Base-by-base conservation (phyloP, 352 stramenopile species). In the Phytophthora palmivora region DNA sequence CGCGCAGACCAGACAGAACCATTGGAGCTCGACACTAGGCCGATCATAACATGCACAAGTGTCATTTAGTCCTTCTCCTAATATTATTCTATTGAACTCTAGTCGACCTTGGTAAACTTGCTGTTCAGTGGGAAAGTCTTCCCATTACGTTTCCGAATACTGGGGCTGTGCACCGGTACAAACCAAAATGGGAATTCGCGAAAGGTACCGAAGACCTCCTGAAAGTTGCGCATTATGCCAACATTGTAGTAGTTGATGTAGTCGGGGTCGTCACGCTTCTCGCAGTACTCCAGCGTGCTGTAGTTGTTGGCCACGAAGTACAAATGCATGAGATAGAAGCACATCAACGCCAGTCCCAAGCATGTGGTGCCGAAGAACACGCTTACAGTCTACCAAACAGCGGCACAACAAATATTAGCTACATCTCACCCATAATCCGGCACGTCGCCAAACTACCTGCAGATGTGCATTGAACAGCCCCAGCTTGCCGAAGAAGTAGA, bases 261-360 rank as follows among this genome's bases (percentile, higher is more conserved):
- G 28, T 82, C 76, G n/a, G 78, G 75, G 24, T 92, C 71, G 14
- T 84, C 74, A 21, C 85, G 84, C 62, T 96, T 96, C 62, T 96
- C 87, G 53, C 80, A 94, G 58, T 91, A 94, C 74, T 96, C 87
- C 39, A 96, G 70, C n/a, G 87, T 96, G 50, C 78, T 94, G 60
- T 78, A 89, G 59, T 94, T 96, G 57, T 70, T 73, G 16, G 68
- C 63, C 14, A 75, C 78, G 52, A 96, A 82, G 59, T 76, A 86
- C 24, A 96, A 37, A 51, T 96, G 87, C 70, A 93, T 76, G 30
- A 78, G n/a, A 63, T 79, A 91, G 67, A 96, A 96, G 62, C 79
- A 87, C 4, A 79, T 39, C 8, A 96, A 58, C 24, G 86, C 87
- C 1, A 82, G 34, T 12, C 85, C 86, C 14, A 96, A 42, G 44